phyloP scores from a whole-genome alignment of 306 rosid species.

The Cicer bijugum region DNA sequence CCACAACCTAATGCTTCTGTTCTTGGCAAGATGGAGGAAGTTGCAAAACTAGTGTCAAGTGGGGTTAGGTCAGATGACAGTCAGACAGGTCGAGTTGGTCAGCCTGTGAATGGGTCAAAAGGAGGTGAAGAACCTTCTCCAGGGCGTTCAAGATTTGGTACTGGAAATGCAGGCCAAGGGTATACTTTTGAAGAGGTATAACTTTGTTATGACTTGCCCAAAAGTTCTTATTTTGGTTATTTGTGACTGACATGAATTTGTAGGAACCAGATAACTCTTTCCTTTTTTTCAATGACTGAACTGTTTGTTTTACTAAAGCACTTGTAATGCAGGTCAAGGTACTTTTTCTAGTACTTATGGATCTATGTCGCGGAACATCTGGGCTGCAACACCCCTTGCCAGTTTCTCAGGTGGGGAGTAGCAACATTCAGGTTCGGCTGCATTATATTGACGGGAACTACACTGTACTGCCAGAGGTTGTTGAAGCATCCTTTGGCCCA shows the following conservation, averaged over 20 bases:
- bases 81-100: too few species aligned
- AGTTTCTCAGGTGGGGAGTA: constrained; percentile 89
- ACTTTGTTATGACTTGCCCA: constrained; percentile 7
- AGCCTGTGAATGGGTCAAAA: too few species aligned
- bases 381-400: constrained; percentile 79
- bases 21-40: too few species aligned
- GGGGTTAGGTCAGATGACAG: too few species aligned
- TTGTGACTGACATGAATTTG: constrained; percentile 32
- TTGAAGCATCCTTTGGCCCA: constrained; percentile 93
- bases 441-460: constrained; percentile 95
- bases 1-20: too few species aligned
- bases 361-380: constrained; percentile 84
- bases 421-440: constrained; percentile 84
- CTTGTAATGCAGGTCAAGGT: constrained; percentile 75
- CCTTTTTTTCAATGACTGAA: constrained; percentile 19
- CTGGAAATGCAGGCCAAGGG: constrained; percentile 98
- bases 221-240: constrained; percentile 37
- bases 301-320: constrained; percentile 17
- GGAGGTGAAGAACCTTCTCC: too few species aligned
- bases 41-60: too few species aligned
- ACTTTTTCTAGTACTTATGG: constrained; percentile 86
- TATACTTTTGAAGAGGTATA: constrained; percentile 91
- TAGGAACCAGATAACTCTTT: constrained; percentile 12
- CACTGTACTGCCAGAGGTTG: constrained; percentile 90
- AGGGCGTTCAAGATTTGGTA: constrained; percentile 77